Percentiles rank a stretch among this genome's conserved stretches.
These are phyloP conservation scores for Mortierella sp. DNA, from an alignment of 371 early-diverging fungal genomes.

Conservation along the genomic window DNA sequence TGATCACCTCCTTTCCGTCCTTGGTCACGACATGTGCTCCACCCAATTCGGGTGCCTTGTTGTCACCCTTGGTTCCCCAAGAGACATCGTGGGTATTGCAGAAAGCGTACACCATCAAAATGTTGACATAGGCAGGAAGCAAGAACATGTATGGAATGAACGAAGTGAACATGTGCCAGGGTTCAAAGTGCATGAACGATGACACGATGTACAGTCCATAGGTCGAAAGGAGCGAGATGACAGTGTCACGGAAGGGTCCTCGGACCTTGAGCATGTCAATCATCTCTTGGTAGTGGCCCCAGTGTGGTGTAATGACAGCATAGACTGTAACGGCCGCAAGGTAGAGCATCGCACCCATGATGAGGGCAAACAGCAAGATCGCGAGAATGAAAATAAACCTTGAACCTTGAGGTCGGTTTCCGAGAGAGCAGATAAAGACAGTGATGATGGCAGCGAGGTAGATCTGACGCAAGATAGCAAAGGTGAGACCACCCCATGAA, in stretches of 20 bases:
- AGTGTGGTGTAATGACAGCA: conserved; percentile 39
- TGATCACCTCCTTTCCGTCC: conserved; percentile 51
- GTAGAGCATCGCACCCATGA: conserved; percentile 83
- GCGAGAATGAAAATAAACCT: conserved; percentile 69
- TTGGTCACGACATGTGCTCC: conserved; percentile 39
- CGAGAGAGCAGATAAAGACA: conserved; percentile 79
- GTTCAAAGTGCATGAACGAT: conserved; percentile 85
- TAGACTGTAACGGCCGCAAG: conserved; percentile 65
- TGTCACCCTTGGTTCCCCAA: conserved; percentile 96
- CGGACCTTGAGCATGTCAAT: conserved; percentile 21
- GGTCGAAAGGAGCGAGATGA: conserved; percentile 84
- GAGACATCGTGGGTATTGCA: conserved; percentile 92
- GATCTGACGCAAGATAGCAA: conserved; percentile 63
- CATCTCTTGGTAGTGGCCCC: conserved; percentile 26
- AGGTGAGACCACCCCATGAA: conserved; percentile 54
- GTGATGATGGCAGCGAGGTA: conserved; percentile 75
- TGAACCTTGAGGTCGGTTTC: conserved; percentile 84
- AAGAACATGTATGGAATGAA: conserved; percentile 89
- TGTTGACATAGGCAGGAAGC: conserved; percentile 86
- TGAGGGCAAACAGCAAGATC: conserved; percentile 77
- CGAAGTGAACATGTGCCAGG: conserved; percentile 95
- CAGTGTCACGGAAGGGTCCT: conserved; percentile 82
- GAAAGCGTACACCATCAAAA: conserved; percentile 93
- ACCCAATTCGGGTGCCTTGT: conserved; percentile 34
- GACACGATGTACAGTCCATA: conserved; percentile 86